phyloP scores from a whole-genome alignment of 2,329 filamentous ascomycete genomes.

The Fusarium sp. region DNA sequence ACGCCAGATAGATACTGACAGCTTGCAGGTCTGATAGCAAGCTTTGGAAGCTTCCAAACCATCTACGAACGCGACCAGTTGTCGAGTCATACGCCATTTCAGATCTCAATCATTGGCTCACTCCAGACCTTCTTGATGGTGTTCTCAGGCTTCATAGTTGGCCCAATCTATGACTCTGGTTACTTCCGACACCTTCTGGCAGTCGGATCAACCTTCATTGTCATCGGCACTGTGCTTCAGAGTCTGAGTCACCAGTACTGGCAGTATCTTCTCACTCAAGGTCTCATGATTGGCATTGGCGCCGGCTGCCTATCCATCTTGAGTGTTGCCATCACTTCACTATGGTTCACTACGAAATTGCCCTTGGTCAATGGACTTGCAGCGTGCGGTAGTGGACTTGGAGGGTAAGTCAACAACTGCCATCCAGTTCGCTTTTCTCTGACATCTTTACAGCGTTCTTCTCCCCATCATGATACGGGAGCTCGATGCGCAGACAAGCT shows the following conservation, averaged over 20 bases:
- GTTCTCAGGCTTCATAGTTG: conserved; percentile 35
- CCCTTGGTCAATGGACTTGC: conserved; percentile 82
- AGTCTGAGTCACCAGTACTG: conserved; percentile 63
- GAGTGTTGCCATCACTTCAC: conserved; percentile 76
- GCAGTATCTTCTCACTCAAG: conserved; percentile 83
- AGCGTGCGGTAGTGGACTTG: conserved; percentile 74
- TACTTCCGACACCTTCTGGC: conserved; percentile 31
- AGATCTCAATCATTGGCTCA: conserved; percentile 38
- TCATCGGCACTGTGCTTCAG: conserved; percentile 31
- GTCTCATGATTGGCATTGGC: conserved; percentile 74
- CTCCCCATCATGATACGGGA: conserved; percentile 35
- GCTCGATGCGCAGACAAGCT: neutral
- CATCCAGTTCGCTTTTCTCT: accelerated
- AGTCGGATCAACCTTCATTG: conserved; percentile 23
- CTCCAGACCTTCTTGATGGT: conserved; percentile 38
- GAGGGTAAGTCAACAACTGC: conserved; percentile 52
- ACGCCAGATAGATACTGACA: neutral
- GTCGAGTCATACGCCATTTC: conserved; percentile 6
- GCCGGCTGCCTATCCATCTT: conserved; percentile 82
- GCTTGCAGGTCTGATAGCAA: conserved; percentile 18
- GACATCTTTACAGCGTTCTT: conserved; percentile 4
- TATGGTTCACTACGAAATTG: conserved; percentile 77
- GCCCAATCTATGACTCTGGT: conserved; percentile 33
- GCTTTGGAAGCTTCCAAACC: conserved; percentile 38
- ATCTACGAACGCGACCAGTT: conserved; percentile 35